These are phyloP conservation scores for Mariannaea elegans DNA, from an alignment of 2,329 filamentous ascomycete genomes.

Conservation along the genomic window DNA sequence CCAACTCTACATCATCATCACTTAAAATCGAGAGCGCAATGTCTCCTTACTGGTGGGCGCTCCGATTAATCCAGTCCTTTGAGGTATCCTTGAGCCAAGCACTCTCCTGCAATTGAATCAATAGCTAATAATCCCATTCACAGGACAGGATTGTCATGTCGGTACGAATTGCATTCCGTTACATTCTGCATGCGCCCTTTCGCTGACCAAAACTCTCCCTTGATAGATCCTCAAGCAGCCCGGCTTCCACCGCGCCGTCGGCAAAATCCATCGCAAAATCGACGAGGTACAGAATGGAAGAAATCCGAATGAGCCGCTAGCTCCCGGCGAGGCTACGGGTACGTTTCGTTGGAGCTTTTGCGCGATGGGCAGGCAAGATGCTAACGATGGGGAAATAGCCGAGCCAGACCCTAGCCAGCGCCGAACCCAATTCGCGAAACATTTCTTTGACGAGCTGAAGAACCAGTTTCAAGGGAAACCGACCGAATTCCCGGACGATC, in stretches of 20 bases:
- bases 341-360: conserved; percentile 16
- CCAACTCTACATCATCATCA: conserved; percentile 6
- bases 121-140: conserved; percentile 25
- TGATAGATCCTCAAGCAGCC: conserved; percentile 59
- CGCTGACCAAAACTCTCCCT: conserved; percentile 18
- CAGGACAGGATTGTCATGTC: conserved; percentile 47
- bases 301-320: conserved; percentile 59
- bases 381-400: conserved; percentile 28
- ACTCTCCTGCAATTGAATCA: fast-evolving
- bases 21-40: conserved; percentile 33
- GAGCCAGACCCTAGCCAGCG: conserved; percentile 43
- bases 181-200: not conserved
- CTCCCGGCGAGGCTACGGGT: conserved; percentile 63
- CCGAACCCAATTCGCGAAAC: conserved; percentile 50
- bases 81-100: conserved; percentile 36
- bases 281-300: conserved; percentile 59
- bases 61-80: conserved; percentile 46
- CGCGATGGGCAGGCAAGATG: not conserved
- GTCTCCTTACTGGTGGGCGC: conserved; percentile 45
- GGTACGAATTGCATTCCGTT: conserved; percentile 31
- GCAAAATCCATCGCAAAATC: conserved; percentile 60
- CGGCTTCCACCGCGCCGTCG: conserved; percentile 61
- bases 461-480: conserved; percentile 59
- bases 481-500: conserved; percentile 47
- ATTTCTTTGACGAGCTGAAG: conserved; percentile 61